Percentiles rank a stretch among this genome's conserved stretches.
phyloP scores from a whole-genome alignment of 306 rosid species.

The Quercus suber region DNA sequence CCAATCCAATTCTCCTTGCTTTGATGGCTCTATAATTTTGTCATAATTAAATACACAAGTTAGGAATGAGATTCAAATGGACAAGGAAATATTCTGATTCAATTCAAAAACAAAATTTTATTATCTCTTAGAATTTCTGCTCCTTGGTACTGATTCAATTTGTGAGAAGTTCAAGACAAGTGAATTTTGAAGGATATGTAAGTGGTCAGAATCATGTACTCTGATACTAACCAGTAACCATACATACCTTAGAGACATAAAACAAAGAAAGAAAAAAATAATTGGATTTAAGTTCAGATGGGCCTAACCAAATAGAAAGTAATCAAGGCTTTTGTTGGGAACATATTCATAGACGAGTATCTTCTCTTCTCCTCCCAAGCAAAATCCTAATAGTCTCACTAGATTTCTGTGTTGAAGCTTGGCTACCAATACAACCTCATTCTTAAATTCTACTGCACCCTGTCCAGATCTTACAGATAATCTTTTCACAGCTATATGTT shows the following conservation, averaged over 20 bases:
- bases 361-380: constrained; percentile 29
- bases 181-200: neutral
- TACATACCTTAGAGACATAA: too few species aligned
- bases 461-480: constrained; percentile 22
- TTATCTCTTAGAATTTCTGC: neutral
- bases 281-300: neutral
- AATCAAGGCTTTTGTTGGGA: constrained; percentile 33
- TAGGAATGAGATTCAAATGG: neutral
- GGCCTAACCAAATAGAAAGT: constrained; percentile 26
- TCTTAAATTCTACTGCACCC: constrained; percentile 27
- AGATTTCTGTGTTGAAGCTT: constrained; percentile 37
- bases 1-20: constrained; percentile 34
- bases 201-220: neutral
- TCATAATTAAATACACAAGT: neutral
- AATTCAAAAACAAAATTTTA: too few species aligned
- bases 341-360: constrained; percentile 34
- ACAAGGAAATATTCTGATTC: neutral
- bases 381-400: constrained; percentile 32
- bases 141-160: neutral
- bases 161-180: neutral
- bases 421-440: constrained; percentile 30
- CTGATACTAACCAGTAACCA: neutral
- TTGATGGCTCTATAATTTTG: constrained; percentile 21
- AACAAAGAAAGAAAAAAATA: too few species aligned
- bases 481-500: constrained; percentile 28